Conservation (phyloP, 805 yeast species). For the Candida vartiovaarae region DNA sequence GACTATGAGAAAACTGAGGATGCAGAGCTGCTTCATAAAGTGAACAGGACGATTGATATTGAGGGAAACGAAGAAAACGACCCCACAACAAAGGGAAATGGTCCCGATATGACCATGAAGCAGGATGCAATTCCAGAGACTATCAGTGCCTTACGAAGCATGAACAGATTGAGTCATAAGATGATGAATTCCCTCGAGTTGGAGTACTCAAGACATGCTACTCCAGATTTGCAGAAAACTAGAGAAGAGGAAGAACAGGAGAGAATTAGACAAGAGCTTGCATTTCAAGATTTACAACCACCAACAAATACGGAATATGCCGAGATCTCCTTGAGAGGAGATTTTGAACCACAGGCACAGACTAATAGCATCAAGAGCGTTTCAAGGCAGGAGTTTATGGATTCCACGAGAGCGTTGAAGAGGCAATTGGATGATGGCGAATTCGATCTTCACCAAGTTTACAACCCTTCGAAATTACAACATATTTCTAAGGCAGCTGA, state of each 20-base stretch:
- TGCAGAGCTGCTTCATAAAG: slow-evolving; percentile 36
- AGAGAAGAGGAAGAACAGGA: slow-evolving; percentile 31
- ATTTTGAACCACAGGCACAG: slow-evolving; percentile 11
- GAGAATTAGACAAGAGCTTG: slow-evolving; percentile 35
- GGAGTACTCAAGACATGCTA: slow-evolving; percentile 31
- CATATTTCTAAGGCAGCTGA: slow-evolving; percentile 35
- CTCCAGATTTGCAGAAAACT: slow-evolving; percentile 29
- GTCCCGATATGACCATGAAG: slow-evolving; percentile 86
- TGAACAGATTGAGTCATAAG: slow-evolving; percentile 81
- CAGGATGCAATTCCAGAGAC: slow-evolving; percentile 56
- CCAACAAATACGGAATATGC: slow-evolving; percentile 43
- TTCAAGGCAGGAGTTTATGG: slow-evolving; percentile 19
- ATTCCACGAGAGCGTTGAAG: slow-evolving; percentile 16
- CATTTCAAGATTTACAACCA: slow-evolving; percentile 45
- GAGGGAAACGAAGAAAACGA: slow-evolving; percentile 79
- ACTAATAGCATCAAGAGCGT: slow-evolving; percentile 9
- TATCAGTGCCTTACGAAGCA: slow-evolving; percentile 70
- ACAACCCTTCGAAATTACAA: slow-evolving; percentile 21
- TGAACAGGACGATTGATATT: slow-evolving; percentile 69
- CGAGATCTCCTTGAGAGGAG: slow-evolving; percentile 28
- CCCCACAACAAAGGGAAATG: slow-evolving; percentile 58
- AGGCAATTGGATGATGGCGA: slow-evolving; percentile 9
- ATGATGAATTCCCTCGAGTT: slow-evolving; percentile 56
- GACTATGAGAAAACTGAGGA: slow-evolving; percentile 44
- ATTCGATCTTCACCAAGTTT: slow-evolving; percentile 26